Evolutionary conservation across 345 rosid species (phyloP).

Genomic region (Abelmoschus esculentus): DNA sequence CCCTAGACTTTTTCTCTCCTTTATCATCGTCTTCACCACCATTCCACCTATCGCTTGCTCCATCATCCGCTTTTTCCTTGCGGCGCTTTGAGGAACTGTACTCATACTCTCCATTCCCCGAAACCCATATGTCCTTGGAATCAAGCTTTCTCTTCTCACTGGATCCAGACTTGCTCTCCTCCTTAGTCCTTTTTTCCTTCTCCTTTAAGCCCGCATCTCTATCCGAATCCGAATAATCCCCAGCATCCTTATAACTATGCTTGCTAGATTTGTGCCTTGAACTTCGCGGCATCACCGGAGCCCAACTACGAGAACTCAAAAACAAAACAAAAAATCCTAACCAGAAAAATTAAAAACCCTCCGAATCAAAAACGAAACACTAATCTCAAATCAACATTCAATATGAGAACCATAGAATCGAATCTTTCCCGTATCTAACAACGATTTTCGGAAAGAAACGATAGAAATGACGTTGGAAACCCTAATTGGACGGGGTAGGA

Average conservation of each 20-base stretch:
- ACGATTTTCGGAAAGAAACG: background rate
- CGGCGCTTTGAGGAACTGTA: constrained; percentile 55
- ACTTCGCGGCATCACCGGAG: constrained; percentile 63
- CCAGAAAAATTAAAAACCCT: constrained; percentile 3
- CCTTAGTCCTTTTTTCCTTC: constrained; percentile 57
- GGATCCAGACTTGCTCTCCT: constrained; percentile 37
- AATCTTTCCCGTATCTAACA: background rate
- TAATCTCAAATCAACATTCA: constrained; percentile 6
- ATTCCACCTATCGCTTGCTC: constrained; percentile 66
- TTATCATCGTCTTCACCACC: constrained; percentile 52
- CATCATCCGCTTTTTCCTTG: constrained; percentile 48
- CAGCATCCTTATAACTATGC: constrained; percentile 59
- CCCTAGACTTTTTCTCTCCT: constrained; percentile 55
- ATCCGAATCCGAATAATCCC: constrained; percentile 89
- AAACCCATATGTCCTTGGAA: constrained; percentile 34
- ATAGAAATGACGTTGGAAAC: constrained; percentile 10
- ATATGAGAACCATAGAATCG: constrained; percentile 1
- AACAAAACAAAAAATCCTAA: constrained; percentile 8
- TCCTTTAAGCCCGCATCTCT: constrained; percentile 59
- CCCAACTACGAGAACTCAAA: background rate
- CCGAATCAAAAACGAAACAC: constrained; percentile 2
- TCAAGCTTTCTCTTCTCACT: constrained; percentile 68
- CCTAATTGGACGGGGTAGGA: constrained; percentile 18
- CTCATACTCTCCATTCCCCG: constrained; percentile 55
- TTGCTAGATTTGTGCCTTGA: constrained; percentile 95